Base-by-base conservation (phyloP, 2,329 filamentous ascomycete genomes). In the Fusarium subtropicale region DNA sequence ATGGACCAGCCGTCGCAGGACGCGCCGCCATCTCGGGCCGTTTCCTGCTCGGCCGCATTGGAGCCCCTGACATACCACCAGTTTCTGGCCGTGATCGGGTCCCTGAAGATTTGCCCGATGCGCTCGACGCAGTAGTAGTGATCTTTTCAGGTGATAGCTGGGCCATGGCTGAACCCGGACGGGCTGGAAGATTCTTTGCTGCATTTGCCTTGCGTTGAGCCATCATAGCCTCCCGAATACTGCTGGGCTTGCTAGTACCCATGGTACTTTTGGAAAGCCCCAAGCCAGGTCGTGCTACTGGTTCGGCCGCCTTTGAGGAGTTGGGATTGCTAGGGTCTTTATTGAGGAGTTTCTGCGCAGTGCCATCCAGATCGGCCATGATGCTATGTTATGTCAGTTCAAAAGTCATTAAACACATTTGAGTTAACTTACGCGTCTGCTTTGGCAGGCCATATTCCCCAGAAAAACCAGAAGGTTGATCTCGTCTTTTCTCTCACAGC, bases 401-500 rank as follows among this genome's bases (percentile, higher is more conserved):
- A 58, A 51, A 44, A 34, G 22, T 24, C 51, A 42, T 52, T 12
- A 34, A 51, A 18, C 47, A 31, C 24, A 22, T 7, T 6, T 8
- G 20, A n/a, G 45, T 48, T 28, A 33, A 65, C 90, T 83, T 83
- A 93, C 87, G 82, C 83, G 75, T 95, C 91, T 39, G 93, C 94
- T 76, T 87, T 89, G 22, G 90, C 85, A 4, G 92, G 91, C 92
- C 94, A 98, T 20, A 93, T 85, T 34, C 83, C 83, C 62, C 90
- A 88, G 77, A 94, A 97, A 0, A 84, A 84, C 96, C 96, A 99
- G 79, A 92, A 99, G 0, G 93, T 92, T 38, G 88, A 87, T 72
- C 96, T 89, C 85, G 92, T 95, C 68, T 89, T 90, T 79, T 97
- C 94, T 74, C 96, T 89, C 46, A 98, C 95, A 31, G 91, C 92